Conservation (phyloP, 495 filamentous ascomycete genomes). For the Penicillium diatomitis region DNA sequence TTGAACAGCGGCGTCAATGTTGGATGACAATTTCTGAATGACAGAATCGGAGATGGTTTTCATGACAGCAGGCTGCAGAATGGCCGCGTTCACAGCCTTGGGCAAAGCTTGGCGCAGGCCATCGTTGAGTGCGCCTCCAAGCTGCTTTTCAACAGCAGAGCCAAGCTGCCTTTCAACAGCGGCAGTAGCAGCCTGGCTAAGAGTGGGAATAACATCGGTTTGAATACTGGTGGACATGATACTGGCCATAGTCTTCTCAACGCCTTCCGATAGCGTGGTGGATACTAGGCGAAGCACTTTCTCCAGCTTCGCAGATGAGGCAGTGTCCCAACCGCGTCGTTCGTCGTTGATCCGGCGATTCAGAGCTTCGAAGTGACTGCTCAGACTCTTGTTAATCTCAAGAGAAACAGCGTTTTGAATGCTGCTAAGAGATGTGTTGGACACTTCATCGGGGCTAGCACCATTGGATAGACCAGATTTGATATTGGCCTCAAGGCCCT, state of each 20-base stretch:
- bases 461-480: not conserved
- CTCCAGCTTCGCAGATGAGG: constrained; percentile 61
- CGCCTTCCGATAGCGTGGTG: constrained; percentile 78
- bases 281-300: constrained; percentile 81
- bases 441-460: constrained; percentile 27
- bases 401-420: constrained; percentile 45
- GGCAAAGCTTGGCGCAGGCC: constrained; percentile 49
- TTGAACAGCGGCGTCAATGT: constrained; percentile 58
- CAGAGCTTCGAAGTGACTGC: constrained; percentile 47
- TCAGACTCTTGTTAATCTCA: constrained; percentile 48
- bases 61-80: constrained; percentile 62
- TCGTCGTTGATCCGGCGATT: constrained; percentile 58
- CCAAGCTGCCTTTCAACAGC: constrained; percentile 54
- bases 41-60: constrained; percentile 64
- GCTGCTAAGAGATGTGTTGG: constrained; percentile 45
- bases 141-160: constrained; percentile 40
- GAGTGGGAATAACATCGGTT: constrained; percentile 50
- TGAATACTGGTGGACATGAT: constrained; percentile 63
- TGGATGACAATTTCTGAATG: constrained; percentile 50
- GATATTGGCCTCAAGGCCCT: constrained; percentile 1
- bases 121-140: constrained; percentile 38
- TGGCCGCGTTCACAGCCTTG: constrained; percentile 45
- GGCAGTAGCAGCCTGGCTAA: constrained; percentile 39
- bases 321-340: constrained; percentile 52
- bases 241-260: constrained; percentile 65